Percentiles rank a stretch among this genome's conserved stretches.
Conservation (phyloP, 768 basidiomycete genomes). For the Boletellus sp. region DNA sequence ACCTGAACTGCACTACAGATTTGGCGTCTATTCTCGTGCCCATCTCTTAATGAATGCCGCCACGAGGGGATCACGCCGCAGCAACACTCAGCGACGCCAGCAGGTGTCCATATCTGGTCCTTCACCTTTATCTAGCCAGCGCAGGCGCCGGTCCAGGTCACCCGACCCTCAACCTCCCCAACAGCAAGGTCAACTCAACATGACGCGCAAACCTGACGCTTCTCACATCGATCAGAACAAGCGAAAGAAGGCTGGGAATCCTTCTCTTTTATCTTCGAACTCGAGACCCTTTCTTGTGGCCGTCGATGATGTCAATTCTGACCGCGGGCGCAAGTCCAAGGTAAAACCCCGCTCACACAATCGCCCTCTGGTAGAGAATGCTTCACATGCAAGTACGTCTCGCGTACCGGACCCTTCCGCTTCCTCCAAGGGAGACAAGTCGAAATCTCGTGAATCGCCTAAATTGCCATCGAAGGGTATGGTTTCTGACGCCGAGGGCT, state of each 20-base stretch:
- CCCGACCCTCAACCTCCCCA: constrained; percentile 27
- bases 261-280: constrained; percentile 10
- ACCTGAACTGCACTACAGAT: background rate
- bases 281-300: constrained; percentile 28
- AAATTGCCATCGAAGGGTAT: constrained; percentile 20
- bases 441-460: constrained; percentile 34
- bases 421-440: constrained; percentile 30
- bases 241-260: constrained; percentile 29
- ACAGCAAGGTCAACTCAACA: constrained; percentile 8
- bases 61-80: constrained; percentile 26
- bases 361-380: constrained; percentile 23
- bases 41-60: constrained; percentile 21
- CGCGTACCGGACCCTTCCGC: constrained; percentile 5
- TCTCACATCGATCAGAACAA: constrained; percentile 23
- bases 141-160: constrained; percentile 35
- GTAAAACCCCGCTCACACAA: constrained; percentile 24
- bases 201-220: constrained; percentile 19
- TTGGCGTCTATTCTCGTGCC: background rate
- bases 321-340: constrained; percentile 33
- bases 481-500: constrained; percentile 28
- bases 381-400: constrained; percentile 6
- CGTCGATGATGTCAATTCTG: constrained; percentile 25
- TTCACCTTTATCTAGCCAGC: constrained; percentile 15
- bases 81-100: constrained; percentile 24
- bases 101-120: constrained; percentile 15